These are phyloP conservation scores for Pseudogymnoascus sp. DNA, from an alignment of 2,329 filamentous ascomycete genomes.

Conservation along the genomic window DNA sequence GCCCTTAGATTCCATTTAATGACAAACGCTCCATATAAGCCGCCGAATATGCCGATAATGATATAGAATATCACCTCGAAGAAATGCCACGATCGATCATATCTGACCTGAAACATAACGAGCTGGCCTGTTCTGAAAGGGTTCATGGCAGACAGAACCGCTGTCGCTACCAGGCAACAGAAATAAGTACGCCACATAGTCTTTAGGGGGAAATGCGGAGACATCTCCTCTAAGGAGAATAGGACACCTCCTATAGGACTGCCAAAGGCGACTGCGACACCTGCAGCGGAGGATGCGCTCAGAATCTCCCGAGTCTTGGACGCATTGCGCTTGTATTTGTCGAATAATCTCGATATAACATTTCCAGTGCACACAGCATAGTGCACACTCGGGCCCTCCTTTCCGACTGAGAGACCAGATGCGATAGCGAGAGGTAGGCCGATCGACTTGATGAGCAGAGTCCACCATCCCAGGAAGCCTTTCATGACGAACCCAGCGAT, in stretches of 20 bases:
- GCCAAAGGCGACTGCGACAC: slow-evolving; percentile 93
- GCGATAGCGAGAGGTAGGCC: slow-evolving; percentile 87
- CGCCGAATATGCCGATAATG: slow-evolving; percentile 85
- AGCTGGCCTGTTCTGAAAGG: slow-evolving; percentile 94
- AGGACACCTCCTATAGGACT: slow-evolving; percentile 95
- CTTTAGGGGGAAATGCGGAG: slow-evolving; percentile 90
- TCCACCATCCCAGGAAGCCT: slow-evolving; percentile 88
- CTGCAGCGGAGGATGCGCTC: slow-evolving; percentile 88
- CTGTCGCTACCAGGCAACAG: slow-evolving; percentile 90
- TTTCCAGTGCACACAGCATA: slow-evolving; percentile 97
- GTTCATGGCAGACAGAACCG: slow-evolving; percentile 90
- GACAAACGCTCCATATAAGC: slow-evolving; percentile 90
- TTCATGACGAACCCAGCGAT: slow-evolving; percentile 99
- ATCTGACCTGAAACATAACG: slow-evolving; percentile 98
- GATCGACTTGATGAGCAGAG: slow-evolving; percentile 88
- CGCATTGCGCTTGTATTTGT: slow-evolving; percentile 85
- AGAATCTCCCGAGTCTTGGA: slow-evolving; percentile 93
- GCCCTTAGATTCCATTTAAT: slow-evolving; percentile 95
- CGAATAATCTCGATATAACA: slow-evolving; percentile 87
- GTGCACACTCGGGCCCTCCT: slow-evolving; percentile 97
- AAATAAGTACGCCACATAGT: slow-evolving; percentile 98
- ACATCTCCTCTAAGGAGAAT: slow-evolving; percentile 97
- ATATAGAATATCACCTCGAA: slow-evolving; percentile 94
- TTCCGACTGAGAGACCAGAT: slow-evolving; percentile 89
- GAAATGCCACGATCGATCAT: slow-evolving; percentile 95